Evolutionary conservation across 768 basidiomycete genomes (phyloP), one percentile per base, ranked within the genome.

Genomic region (Amanita jacksonii): DNA sequence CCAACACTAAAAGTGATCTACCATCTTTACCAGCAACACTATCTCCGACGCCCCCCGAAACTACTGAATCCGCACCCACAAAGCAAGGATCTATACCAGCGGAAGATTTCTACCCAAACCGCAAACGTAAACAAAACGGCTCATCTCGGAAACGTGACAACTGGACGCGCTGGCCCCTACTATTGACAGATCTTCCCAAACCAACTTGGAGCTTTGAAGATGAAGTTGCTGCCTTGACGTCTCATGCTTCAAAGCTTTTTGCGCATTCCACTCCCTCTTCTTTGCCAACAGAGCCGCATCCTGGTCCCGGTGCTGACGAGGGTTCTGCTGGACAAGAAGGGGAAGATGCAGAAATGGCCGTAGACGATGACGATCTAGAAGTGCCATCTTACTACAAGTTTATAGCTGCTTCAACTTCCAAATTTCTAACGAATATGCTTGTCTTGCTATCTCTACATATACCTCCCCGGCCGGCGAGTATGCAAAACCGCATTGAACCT

Each of bases 121-220:
- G 49, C 51, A 57, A 28, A 28, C 27, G 54, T 18, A 7, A 22
- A 51, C 54, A 53, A 46, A 51, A 38, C 23, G 27, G 41, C 27
- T 48, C 25, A 8, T 27, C 51, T 32, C 48, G 20, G 47, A 57
- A 58, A 55, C 54, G 67, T 18, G 75, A 81, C 52, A 64, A 63
- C 0, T 87, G 83, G 84, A 85, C 85, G 0, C 67, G 77, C 5
- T 89, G 86, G 86, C 86, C 86, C 1, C 70, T 87, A 40, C 69
- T 77, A 13, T 52, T 67, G 3, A 64, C 66, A 12, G 82, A 88
- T 52, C 70, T 84, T 12, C 64, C 69, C 18, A 63, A 73, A 7
- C 84, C 86, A 1, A 78, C 85, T 60, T 88, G 80, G 79, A 61
- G 62, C 7, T 61, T 89, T 16, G 69, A 77, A 37, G 85, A 88